A percentile compares a stretch with the other conserved stretches of the same genome.
These are phyloP conservation scores for Coniferiporia sulphurascens DNA, from an alignment of 1,284 basidiomycete species.

Conservation along the genomic window DNA sequence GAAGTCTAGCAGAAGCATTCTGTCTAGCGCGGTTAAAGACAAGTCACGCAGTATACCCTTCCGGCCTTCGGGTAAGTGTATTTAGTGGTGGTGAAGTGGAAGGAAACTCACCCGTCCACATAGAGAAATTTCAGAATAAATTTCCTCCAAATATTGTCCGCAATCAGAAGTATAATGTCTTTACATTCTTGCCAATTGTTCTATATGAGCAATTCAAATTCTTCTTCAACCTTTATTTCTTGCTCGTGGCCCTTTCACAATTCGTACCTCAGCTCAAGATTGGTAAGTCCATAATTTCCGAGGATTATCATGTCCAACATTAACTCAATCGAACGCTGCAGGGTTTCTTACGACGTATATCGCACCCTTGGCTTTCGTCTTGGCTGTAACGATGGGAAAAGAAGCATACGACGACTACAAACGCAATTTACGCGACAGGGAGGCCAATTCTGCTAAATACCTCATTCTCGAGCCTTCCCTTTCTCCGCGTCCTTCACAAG, in stretches of 20 bases:
- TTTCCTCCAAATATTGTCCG: conserved; percentile 86
- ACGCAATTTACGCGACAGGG: conserved; percentile 84
- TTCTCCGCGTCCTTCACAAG: conserved; percentile 26
- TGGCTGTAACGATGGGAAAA: conserved; percentile 95
- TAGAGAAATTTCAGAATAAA: conserved; percentile 64
- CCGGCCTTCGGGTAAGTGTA: conserved; percentile 57
- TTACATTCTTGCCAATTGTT: conserved; percentile 93
- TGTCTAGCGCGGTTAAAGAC: conserved; percentile 42
- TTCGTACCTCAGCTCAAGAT: conserved; percentile 97
- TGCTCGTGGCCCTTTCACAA: conserved; percentile 93
- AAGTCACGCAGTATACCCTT: conserved; percentile 77
- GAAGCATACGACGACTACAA: conserved; percentile 98
- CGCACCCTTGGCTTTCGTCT: conserved; percentile 92
- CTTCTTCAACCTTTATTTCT: conserved; percentile 99
- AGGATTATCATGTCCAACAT: neutral
- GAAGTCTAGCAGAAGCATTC: conserved; percentile 8
- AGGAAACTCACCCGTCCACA: conserved; percentile 2
- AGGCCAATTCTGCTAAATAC: conserved; percentile 94
- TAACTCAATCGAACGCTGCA: conserved; percentile 26
- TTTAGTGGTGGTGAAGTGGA: neutral
- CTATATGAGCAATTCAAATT: conserved; percentile 99
- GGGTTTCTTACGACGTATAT: conserved; percentile 97
- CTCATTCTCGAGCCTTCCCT: conserved; percentile 64
- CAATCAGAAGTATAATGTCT: conserved; percentile 96
- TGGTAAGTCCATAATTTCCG: conserved; percentile 43